Conservation (phyloP, 148 eudicot species). For the Spergularia marina region DNA sequence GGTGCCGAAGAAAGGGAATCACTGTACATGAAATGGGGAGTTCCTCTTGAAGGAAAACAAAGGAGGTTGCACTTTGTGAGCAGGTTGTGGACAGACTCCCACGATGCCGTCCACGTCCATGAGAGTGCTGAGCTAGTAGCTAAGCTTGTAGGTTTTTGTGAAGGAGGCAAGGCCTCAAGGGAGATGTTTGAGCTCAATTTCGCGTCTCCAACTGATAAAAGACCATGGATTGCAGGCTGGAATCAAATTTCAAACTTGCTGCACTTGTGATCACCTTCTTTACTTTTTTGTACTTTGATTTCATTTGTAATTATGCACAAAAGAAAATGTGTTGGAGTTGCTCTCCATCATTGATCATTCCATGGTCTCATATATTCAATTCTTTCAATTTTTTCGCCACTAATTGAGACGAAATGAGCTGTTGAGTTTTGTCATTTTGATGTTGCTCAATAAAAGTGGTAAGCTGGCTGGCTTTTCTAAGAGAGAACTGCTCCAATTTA, state of each 20-base stretch:
- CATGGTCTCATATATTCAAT: no score
- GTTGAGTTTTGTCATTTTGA: no score
- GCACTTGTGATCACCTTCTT: constrained; percentile 44
- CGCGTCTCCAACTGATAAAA: constrained; percentile 66
- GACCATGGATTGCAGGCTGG: constrained; percentile 81
- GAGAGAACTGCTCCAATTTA: no score
- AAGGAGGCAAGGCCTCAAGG: constrained; percentile 73
- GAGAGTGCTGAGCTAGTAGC: constrained; percentile 92
- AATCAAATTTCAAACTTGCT: constrained; percentile 79
- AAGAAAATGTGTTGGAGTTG: no score
- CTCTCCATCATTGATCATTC: no score
- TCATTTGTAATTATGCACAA: no score
- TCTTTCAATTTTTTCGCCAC: no score
- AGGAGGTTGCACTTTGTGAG: constrained; percentile 71
- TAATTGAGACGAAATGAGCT: no score
- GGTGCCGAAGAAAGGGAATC: constrained; percentile 62
- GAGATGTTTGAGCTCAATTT: constrained; percentile 97
- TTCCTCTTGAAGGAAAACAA: constrained; percentile 80
- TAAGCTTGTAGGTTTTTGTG: constrained; percentile 76
- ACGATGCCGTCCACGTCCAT: constrained; percentile 58
- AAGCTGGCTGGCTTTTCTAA: no score
- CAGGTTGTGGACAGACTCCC: constrained; percentile 80
- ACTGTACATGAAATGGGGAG: constrained; percentile 77
- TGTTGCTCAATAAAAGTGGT: no score
- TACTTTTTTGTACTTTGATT: no score